Conservation (phyloP, 139 green algal genomes). For the Tetraselmis chui region DNA sequence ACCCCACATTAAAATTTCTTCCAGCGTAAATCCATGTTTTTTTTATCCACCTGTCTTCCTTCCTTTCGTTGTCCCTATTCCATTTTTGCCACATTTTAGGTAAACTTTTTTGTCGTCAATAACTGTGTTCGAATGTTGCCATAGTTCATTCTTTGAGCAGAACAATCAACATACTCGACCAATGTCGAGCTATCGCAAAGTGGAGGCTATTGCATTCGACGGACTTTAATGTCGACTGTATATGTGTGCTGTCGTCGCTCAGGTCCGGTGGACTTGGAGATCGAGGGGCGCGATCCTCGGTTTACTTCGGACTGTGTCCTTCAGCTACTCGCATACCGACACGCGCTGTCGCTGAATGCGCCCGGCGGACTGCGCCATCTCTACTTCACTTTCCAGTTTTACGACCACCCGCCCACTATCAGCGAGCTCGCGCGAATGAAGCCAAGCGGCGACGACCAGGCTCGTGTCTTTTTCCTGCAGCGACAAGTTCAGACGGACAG, state of each 20-base stretch:
- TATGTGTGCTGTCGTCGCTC: background rate
- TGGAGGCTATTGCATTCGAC: too few relatives aligned
- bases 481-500: conserved; percentile 11
- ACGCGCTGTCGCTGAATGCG: conserved; percentile 36
- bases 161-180: too few relatives aligned
- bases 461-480: conserved; percentile 14
- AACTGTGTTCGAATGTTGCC: too few relatives aligned
- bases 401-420: conserved; percentile 37
- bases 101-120: too few relatives aligned
- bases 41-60: too few relatives aligned
- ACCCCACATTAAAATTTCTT: too few relatives aligned
- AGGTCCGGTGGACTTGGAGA: conserved; percentile 29
- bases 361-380: conserved; percentile 30
- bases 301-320: conserved; percentile 42
- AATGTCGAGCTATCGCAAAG: too few relatives aligned
- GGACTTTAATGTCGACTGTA: too few relatives aligned
- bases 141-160: too few relatives aligned
- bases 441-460: conserved; percentile 16
- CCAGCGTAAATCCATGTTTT: too few relatives aligned
- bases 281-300: conserved; percentile 40
- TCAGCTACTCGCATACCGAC: conserved; percentile 38
- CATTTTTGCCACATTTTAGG: too few relatives aligned
- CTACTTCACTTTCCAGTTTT: conserved; percentile 66
- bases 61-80: too few relatives aligned
- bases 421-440: conserved; percentile 7